These are phyloP conservation scores for Scedosporium aurantiacum DNA, from an alignment of 2,329 filamentous ascomycete genomes.

Conservation along the genomic window DNA sequence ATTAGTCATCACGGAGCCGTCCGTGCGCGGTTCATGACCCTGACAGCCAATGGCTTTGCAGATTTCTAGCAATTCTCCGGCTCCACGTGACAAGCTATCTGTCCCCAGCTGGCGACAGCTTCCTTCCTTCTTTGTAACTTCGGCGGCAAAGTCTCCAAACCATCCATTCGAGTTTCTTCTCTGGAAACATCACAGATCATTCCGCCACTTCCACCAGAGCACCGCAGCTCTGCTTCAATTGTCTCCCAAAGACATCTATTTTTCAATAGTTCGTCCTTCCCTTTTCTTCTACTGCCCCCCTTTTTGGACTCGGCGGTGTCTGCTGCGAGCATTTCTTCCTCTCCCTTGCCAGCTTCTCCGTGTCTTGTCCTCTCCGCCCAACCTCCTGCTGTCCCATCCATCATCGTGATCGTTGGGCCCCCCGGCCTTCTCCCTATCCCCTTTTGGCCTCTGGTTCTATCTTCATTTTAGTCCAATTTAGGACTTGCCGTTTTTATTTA, in stretches of 20 bases:
- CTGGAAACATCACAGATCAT: neutral
- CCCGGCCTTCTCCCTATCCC: constrained; percentile 6
- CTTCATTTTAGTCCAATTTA: neutral
- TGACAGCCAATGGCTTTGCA: neutral
- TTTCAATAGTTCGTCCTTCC: constrained; percentile 13
- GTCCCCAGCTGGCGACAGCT: constrained; percentile 3
- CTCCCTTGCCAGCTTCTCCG: constrained; percentile 2
- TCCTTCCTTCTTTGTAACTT: neutral
- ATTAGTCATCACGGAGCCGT: neutral
- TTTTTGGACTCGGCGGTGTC: constrained; percentile 7
- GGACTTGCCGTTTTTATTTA: neutral
- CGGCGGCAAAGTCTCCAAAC: neutral
- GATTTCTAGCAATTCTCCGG: neutral
- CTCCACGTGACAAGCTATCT: neutral
- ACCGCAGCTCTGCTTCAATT: neutral
- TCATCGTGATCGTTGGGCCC: neutral
- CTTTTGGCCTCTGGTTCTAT: constrained; percentile 5
- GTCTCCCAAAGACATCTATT: constrained; percentile 2
- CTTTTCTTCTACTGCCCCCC: constrained; percentile 10
- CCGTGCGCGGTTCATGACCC: neutral
- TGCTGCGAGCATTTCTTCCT: constrained; percentile 5
- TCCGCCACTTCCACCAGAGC: neutral
- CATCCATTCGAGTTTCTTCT: neutral
- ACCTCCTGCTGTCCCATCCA: neutral
- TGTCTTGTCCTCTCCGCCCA: constrained; percentile 10